Percentiles rank a stretch among this genome's conserved stretches.
Conservation (phyloP, 1,139 yeast genomes). For the Williopsis jadinii region DNA sequence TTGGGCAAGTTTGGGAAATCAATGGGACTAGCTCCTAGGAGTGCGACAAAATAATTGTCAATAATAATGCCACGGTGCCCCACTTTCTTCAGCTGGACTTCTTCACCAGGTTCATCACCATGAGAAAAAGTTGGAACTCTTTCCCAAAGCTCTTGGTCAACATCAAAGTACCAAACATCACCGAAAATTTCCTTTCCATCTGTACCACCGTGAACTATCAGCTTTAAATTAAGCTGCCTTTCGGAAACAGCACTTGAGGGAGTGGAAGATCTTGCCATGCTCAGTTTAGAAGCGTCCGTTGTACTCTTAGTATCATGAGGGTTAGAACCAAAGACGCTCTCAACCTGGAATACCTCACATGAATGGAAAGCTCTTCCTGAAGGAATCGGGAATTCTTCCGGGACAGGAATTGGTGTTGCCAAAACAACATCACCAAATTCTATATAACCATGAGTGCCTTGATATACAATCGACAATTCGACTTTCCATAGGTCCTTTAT, state of each 20-base stretch:
- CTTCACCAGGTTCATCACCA: not conserved
- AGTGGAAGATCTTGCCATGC: not conserved
- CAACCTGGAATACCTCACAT: constrained; percentile 14
- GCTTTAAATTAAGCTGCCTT: constrained; percentile 4
- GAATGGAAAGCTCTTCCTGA: constrained; percentile 30
- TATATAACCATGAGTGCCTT: constrained; percentile 27
- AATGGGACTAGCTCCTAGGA: constrained; percentile 23
- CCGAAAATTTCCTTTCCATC: constrained; percentile 31
- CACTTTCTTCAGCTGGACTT: constrained; percentile 5
- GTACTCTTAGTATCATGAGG: not conserved
- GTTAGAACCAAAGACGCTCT: constrained; percentile 2
- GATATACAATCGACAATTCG: constrained; percentile 30
- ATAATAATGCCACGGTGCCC: constrained; percentile 14
- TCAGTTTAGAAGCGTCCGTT: not conserved
- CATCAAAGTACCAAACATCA: constrained; percentile 42
- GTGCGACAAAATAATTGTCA: constrained; percentile 21
- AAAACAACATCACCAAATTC: constrained; percentile 28
- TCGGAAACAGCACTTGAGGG: constrained; percentile 1
- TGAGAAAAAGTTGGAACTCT: constrained; percentile 18
- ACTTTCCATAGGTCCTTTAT: constrained; percentile 42
- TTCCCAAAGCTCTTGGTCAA: constrained; percentile 35
- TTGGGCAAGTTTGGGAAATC: constrained; percentile 1
- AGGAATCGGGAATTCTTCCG: constrained; percentile 20
- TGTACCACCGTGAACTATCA: constrained; percentile 42
- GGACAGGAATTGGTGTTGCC: constrained; percentile 24